Conservation (phyloP, 2,329 filamentous ascomycete species). For the Epicoccum nigrum region DNA sequence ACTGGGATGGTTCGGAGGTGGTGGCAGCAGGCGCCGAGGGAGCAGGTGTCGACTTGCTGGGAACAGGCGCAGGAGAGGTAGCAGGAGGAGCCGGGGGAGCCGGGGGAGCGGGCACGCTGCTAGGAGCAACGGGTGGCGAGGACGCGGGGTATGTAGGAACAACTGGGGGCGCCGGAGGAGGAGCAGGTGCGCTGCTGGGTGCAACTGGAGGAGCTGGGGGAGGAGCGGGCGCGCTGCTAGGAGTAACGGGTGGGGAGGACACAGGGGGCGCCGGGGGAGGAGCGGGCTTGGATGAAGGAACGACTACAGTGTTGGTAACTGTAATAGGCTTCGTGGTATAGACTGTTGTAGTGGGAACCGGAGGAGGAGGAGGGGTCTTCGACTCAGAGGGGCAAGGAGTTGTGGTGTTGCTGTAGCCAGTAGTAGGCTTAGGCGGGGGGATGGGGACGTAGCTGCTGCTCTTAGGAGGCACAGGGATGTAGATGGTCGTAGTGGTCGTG, state of each 20-base stretch:
- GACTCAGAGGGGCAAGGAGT: constrained; percentile 9
- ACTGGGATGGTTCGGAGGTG: constrained; percentile 21
- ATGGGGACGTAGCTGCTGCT: too few relatives aligned
- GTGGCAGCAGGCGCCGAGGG: constrained; percentile 15
- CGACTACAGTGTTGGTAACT: constrained; percentile 5
- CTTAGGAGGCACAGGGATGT: too few relatives aligned
- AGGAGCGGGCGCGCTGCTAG: constrained; percentile 4
- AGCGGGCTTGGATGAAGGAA: neutral
- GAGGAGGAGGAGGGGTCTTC: constrained; percentile 11
- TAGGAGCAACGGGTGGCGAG: too few relatives aligned
- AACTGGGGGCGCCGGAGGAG: constrained; percentile 2
- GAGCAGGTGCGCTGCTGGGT: neutral
- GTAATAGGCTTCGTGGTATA: constrained; percentile 6
- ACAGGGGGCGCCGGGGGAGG: neutral
- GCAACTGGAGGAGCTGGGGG: constrained; percentile 2
- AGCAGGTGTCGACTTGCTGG: constrained; percentile 12
- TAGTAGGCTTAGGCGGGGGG: constrained; percentile 9
- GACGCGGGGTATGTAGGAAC: too few relatives aligned
- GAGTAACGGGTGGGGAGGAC: too few relatives aligned
- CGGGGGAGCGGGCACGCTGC: constrained; percentile 12
- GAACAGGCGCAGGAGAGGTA: constrained; percentile 9
- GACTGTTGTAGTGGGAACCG: neutral
- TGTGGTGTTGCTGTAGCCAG: constrained; percentile 16
- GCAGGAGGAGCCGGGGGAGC: constrained; percentile 12
- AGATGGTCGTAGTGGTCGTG: constrained; percentile 8